phyloP scores from a whole-genome alignment of 331 rosid genomes.

The Cucumis variabilis region DNA sequence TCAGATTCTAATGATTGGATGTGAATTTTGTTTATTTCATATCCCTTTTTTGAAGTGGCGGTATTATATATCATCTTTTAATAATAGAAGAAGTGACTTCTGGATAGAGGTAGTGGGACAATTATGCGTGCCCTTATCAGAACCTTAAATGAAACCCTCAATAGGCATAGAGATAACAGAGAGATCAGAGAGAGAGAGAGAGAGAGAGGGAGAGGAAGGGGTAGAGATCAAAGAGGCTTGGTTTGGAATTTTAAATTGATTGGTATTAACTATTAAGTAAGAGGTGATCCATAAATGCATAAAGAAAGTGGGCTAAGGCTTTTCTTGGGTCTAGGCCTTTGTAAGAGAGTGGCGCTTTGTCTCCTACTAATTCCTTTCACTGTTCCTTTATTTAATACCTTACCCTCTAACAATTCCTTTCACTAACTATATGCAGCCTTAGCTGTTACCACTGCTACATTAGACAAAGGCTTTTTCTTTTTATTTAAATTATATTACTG shows the following conservation, averaged over 20 bases:
- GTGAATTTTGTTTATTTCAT: too few species aligned
- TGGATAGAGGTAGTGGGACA: too few species aligned
- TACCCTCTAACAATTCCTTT: background rate
- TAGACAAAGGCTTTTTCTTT: background rate
- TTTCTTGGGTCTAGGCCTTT: background rate
- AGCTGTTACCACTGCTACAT: background rate
- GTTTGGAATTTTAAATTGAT: background rate
- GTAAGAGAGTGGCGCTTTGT: conserved; percentile 24
- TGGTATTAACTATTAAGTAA: background rate
- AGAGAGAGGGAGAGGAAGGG: too few species aligned
- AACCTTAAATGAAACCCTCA: too few species aligned
- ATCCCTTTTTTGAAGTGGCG: too few species aligned
- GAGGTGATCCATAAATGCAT: background rate
- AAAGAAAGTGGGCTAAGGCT: background rate
- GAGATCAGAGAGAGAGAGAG: too few species aligned
- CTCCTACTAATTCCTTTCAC: conserved; percentile 13
- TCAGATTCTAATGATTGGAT: too few species aligned
- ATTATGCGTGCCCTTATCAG: too few species aligned
- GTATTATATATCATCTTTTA: too few species aligned
- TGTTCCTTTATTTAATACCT: background rate
- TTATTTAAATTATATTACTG: background rate
- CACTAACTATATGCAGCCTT: background rate
- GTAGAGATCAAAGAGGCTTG: background rate
- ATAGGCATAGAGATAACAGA: too few species aligned
- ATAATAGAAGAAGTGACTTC: too few species aligned